Conservation (phyloP, 225 moss, liverwort and hornwort genomes). For the Ulota crispa region DNA sequence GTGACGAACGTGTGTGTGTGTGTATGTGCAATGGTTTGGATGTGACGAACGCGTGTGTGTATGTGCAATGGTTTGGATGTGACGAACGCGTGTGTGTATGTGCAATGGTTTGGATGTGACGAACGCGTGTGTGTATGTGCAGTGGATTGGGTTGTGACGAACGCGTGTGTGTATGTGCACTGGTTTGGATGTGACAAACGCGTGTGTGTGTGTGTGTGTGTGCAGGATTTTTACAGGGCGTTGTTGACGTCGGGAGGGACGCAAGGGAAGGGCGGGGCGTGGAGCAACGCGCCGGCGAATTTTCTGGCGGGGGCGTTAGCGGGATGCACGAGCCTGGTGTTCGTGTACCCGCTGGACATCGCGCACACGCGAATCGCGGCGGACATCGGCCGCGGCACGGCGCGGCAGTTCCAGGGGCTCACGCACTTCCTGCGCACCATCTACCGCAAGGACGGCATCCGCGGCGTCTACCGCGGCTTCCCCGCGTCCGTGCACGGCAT, state of each 20-base stretch:
- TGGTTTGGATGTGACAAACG: not conserved
- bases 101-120: not conserved
- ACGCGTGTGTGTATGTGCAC: not conserved
- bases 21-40: too few relatives aligned
- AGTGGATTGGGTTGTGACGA: not conserved
- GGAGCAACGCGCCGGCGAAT: conserved; percentile 77
- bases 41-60: conserved; percentile 8
- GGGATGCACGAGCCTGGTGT: conserved; percentile 79
- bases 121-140: not conserved
- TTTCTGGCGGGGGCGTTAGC: conserved; percentile 88
- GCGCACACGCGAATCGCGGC: conserved; percentile 92
- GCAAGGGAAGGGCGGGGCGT: conserved; percentile 38
- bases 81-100: not conserved
- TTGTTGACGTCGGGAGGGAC: conserved; percentile 45
- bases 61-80: not conserved
- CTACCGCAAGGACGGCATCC: conserved; percentile 78
- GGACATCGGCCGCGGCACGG: conserved; percentile 71
- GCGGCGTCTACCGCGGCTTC: conserved; percentile 92
- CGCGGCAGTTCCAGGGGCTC: conserved; percentile 90
- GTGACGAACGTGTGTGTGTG: conserved; percentile 19
- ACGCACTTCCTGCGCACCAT: conserved; percentile 69
- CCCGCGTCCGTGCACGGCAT: conserved; percentile 97
- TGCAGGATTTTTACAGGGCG: conserved; percentile 88
- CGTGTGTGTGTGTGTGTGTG: conserved; percentile 7
- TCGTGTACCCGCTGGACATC: conserved; percentile 92